phyloP scores from a whole-genome alignment of 2,329 filamentous ascomycete species.

The Pseudocercospora crystallina region DNA sequence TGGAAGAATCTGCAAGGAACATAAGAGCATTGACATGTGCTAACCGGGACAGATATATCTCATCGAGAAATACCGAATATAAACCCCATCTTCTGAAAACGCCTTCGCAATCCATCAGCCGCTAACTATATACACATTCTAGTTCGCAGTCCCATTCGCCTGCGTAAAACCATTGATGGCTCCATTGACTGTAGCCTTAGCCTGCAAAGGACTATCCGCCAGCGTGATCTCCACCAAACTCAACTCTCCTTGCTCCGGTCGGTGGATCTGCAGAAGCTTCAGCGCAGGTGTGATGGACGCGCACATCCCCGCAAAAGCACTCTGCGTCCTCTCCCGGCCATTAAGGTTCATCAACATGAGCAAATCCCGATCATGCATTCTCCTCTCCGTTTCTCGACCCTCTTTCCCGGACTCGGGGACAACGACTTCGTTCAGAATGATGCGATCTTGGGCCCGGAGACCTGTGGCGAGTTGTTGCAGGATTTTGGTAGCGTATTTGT shows the following conservation, averaged over 20 bases:
- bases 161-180: no score
- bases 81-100: no score
- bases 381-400: conserved; percentile 20
- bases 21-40: no score
- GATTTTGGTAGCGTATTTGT: conserved; percentile 27
- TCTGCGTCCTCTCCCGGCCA: conserved; percentile 23
- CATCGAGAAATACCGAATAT: no score
- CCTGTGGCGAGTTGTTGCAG: conserved; percentile 18
- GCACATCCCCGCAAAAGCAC: conserved; percentile 21
- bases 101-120: no score
- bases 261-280: conserved; percentile 12
- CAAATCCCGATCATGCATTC: conserved; percentile 25
- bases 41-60: no score
- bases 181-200: no score
- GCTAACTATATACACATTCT: no score
- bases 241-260: conserved; percentile 22
- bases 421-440: conserved; percentile 26
- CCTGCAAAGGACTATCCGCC: no score
- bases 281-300: conserved; percentile 20
- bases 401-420: conserved; percentile 21
- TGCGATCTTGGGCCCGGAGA: conserved; percentile 19
- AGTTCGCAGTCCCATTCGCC: no score
- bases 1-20: no score
- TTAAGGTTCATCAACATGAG: conserved; percentile 29
- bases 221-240: conserved; percentile 23